These are phyloP conservation scores for Barnettozyma vustinii DNA, from an alignment of 805 yeast genomes.

Conservation along the genomic window DNA sequence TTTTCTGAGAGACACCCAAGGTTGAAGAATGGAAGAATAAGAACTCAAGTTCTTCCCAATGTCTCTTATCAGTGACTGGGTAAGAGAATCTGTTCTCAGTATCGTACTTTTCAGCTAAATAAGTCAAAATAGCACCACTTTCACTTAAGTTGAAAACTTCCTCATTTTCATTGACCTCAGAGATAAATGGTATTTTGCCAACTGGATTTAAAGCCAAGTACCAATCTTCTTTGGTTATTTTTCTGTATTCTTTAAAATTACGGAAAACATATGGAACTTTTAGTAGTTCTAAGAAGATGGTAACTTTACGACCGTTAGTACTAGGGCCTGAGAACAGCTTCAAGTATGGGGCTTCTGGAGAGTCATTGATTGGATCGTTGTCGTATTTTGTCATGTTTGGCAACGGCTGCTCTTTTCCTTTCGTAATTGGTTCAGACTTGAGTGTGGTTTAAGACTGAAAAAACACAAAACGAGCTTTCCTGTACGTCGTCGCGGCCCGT, in stretches of 20 bases:
- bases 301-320: conserved; percentile 37
- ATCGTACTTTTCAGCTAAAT: conserved; percentile 55
- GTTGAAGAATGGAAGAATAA: conserved; percentile 53
- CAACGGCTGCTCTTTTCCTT: not conserved
- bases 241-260: conserved; percentile 31
- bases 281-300: conserved; percentile 32
- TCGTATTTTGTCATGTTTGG: conserved; percentile 5
- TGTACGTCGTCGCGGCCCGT: no score
- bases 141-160: conserved; percentile 42
- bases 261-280: conserved; percentile 29
- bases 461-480: no score
- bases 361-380: conserved; percentile 6
- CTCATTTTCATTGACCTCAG: conserved; percentile 33
- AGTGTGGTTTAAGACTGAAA: no score
- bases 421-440: not conserved
- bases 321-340: conserved; percentile 37
- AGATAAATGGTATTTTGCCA: conserved; percentile 56
- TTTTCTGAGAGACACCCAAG: conserved; percentile 57
- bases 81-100: conserved; percentile 38
- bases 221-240: conserved; percentile 51
- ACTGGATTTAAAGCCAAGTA: conserved; percentile 51
- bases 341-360: conserved; percentile 33
- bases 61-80: conserved; percentile 32
- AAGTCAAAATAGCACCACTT: conserved; percentile 55
- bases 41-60: conserved; percentile 49